Evolutionary conservation across 2,329 filamentous ascomycete species (phyloP).

Genomic region (Fusarium sp.): DNA sequence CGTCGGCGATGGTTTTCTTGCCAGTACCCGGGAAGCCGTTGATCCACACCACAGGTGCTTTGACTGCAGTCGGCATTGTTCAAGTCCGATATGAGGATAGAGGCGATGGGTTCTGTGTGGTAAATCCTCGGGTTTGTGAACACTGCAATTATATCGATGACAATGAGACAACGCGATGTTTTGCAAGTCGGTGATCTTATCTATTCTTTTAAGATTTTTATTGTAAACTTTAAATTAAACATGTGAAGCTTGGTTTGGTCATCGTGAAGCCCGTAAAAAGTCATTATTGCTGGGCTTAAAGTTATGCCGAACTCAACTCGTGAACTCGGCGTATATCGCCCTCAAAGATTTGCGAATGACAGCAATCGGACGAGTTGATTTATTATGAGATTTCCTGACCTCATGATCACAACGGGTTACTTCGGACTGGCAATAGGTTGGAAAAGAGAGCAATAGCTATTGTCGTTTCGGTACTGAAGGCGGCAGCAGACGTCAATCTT

Average conservation of each 20-base stretch:
- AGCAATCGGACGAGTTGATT: accelerated
- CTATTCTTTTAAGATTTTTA: accelerated
- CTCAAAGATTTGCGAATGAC: too few relatives aligned
- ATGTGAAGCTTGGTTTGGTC: not conserved
- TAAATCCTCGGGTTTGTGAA: too few relatives aligned
- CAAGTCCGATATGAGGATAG: accelerated
- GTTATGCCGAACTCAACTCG: not conserved
- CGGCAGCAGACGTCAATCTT: accelerated
- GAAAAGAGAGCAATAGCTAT: too few relatives aligned
- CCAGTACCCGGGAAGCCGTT: not conserved
- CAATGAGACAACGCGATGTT: too few relatives aligned
- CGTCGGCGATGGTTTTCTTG: not conserved
- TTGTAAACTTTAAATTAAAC: not conserved
- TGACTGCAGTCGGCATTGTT: not conserved
- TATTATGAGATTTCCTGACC: not conserved
- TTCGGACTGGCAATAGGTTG: not conserved
- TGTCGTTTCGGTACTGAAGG: not conserved
- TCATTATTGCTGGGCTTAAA: not conserved
- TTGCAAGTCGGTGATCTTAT: not conserved
- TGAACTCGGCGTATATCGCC: not conserved
- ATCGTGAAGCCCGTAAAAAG: not conserved
- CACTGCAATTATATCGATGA: not conserved
- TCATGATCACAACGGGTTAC: not conserved
- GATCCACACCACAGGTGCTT: not conserved
- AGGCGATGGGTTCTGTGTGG: accelerated